Conservation (phyloP, 208 protist genomes). For the Trypanosoma conorhini region DNA sequence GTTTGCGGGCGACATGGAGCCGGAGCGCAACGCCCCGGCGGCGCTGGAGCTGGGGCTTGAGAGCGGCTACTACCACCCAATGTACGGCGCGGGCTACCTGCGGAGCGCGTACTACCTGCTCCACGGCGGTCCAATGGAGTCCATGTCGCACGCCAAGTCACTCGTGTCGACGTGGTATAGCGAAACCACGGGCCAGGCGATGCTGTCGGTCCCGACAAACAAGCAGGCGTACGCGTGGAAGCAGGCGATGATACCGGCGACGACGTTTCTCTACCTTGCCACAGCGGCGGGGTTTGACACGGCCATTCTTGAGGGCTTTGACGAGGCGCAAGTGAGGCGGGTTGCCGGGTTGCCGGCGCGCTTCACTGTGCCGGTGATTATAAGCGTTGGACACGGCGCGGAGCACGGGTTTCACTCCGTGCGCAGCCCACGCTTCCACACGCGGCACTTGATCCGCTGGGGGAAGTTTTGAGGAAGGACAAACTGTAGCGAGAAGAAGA, state of each 20-base stretch:
- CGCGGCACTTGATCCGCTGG: conserved; percentile 59
- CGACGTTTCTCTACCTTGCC: conserved; percentile 68
- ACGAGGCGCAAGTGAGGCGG: conserved; percentile 68
- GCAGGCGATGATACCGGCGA: conserved; percentile 85
- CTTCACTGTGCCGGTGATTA: conserved; percentile 78
- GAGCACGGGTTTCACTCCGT: conserved; percentile 13
- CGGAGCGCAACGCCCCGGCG: conserved; percentile 61
- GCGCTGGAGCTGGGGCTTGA: conserved; percentile 66
- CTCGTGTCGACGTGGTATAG: conserved; percentile 60
- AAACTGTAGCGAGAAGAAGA: background rate
- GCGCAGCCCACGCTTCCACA: conserved; percentile 51
- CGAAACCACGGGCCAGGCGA: conserved; percentile 40
- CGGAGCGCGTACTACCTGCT: conserved; percentile 77
- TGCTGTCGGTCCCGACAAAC: conserved; percentile 69
- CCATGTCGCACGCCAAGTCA: conserved; percentile 56
- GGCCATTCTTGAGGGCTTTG: conserved; percentile 85
- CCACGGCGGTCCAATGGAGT: conserved; percentile 55
- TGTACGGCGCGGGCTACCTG: conserved; percentile 54
- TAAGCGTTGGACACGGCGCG: conserved; percentile 66
- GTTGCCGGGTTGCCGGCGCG: conserved; percentile 66
- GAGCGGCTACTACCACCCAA: conserved; percentile 44
- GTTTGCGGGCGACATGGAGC: conserved; percentile 74
- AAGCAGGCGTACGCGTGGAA: conserved; percentile 85
- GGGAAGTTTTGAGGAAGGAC: conserved; percentile 37
- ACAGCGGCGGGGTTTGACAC: conserved; percentile 67